Evolutionary conservation across 805 yeast genomes (phyloP), one percentile per base, ranked within the genome.

Genomic region (Torulaspora gathmanii): DNA sequence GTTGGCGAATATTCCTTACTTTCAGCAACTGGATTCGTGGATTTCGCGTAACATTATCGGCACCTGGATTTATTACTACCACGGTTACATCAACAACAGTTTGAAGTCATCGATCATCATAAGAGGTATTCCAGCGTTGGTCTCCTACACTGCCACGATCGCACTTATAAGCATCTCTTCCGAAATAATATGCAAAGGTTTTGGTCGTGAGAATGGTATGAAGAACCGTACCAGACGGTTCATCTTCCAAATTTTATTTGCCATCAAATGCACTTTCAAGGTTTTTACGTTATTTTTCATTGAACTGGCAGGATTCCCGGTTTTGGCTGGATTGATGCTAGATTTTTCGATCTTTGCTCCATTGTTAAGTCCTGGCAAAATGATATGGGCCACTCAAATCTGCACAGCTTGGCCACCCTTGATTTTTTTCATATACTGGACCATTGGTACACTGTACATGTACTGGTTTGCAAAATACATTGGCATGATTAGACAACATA

Each of bases 301-400:
- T 38, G 99, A 93, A 61, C 73, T 89, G 40, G 73, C 85, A n/a
- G 70, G 83, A 5, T 91, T 93, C 69, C 99, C 99, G 1, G 72
- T 85, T 0, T 80, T 80, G 55, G 89, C 97, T 57, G 99, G 99
- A 1, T 64, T 78, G 52, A 74, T 88, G 57, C 63, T 91, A 22
- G 90, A 84, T 54, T 69, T 83, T 47, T 82, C 88, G 2, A 51
- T 82, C 11, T 47, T 64, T 13, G 51, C 59, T 27, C 67, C 68
- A 7, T 40, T 61, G 27, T 37, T 65, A 15, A 41, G 52, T 1
- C 54, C 52, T 11, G 42, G 37, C 10, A 39, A 46, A 2, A 36
- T 46, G 8, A 27, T 61, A 8, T 58, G 58, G 52, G 51, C 63
- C 6, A 59, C 64, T 25, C 41, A 45, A 15, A 37, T 56, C 10